Evolutionary conservation across 305 asterid genomes (phyloP), one percentile per base, ranked within the genome.

Genomic region (Andrographis paniculata): DNA sequence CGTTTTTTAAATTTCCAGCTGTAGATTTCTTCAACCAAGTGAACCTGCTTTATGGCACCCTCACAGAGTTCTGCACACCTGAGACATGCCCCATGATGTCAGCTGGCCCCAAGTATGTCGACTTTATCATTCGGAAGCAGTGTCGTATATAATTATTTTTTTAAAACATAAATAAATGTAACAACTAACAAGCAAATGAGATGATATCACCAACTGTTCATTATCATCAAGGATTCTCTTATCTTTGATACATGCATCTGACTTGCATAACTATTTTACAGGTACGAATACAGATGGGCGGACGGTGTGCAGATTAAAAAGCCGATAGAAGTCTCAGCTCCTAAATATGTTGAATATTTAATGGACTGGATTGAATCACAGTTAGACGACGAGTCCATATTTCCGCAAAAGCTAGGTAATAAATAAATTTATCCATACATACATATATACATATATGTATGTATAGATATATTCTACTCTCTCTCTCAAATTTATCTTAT

Each of bases 301-400:
- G 97, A 88, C 41, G 97, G 97, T 23, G 81, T 88, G 38, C 76
- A 61, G 52, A 84, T 88, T 46, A 88, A 84, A 77, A 88, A 84
- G 66, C 97, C 97, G 14, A 88, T 88, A 47, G 97, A 88, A 71
- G 97, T 88, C 73, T 84, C 97, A 12, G 97, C 97, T 48, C 97
- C 97, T 27, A 88, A 88, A 50, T 88, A 88, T 42, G 95, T 84
- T 20, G 97, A 88, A 54, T 88, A 88, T 65, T 63, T 88, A 61
- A 88, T 87, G 97, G 95, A 84, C 67, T 88, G 97, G 97, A 88
- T 84, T 45, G 97, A 88, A 66, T 61, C 93, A 17, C 97, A 88
- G 74, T 66, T 88, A 70, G 97, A 88, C 54, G 95, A 88, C 14
- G 97, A 88, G 62, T 75, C 95, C 27, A 59, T 88, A 59, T 88